These are phyloP conservation scores for Kodamaea kaohsiungensis DNA, from an alignment of 805 yeast species.

Conservation along the genomic window DNA sequence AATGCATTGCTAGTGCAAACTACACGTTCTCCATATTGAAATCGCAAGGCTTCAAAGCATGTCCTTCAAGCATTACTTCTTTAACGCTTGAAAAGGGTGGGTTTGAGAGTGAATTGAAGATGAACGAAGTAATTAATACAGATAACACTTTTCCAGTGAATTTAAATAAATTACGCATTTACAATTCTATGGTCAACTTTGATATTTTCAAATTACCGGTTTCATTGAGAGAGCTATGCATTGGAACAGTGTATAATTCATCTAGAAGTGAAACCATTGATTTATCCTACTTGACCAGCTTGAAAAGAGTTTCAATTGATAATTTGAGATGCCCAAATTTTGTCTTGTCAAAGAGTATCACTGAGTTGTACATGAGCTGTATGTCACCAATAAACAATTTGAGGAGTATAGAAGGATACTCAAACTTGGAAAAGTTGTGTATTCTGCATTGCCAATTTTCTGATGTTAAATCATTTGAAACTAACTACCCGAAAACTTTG, in stretches of 20 bases:
- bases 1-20: constrained; percentile 3
- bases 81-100: constrained; percentile 5
- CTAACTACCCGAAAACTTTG: neutral
- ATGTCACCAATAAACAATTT: constrained; percentile 1
- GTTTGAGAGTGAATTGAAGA: constrained; percentile 1
- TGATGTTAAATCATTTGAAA: neutral
- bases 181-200: constrained; percentile 3
- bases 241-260: constrained; percentile 3
- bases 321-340: neutral
- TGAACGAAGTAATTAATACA: neutral
- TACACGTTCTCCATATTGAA: neutral
- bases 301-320: neutral
- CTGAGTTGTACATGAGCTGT: constrained; percentile 4
- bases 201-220: neutral
- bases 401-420: neutral
- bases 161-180: constrained; percentile 1
- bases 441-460: constrained; percentile 5
- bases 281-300: constrained; percentile 1
- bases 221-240: neutral
- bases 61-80: neutral
- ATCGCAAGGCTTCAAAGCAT: neutral
- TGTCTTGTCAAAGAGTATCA: neutral
- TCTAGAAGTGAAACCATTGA: neutral
- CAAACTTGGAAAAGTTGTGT: neutral
- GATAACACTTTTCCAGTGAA: neutral